Conservation (phyloP, 768 basidiomycete species). For the Pleurotus eryngii region DNA sequence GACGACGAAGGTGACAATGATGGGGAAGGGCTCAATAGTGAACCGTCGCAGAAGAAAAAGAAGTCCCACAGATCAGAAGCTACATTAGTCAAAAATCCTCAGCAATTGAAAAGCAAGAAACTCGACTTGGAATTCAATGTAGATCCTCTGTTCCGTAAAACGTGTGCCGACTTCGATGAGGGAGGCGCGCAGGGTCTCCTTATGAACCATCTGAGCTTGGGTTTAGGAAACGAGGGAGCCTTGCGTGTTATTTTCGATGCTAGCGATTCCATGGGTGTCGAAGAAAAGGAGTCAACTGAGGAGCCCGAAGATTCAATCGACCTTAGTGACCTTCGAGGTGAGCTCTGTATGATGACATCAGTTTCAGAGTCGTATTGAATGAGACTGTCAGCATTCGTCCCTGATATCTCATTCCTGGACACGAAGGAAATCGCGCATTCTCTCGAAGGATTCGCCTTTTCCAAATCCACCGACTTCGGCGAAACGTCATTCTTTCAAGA, state of each 20-base stretch:
- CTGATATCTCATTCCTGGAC: conserved; percentile 60
- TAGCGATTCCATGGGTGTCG: conserved; percentile 82
- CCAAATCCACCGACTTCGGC: conserved; percentile 61
- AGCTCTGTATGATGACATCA: conserved; percentile 16
- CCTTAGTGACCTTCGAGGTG: conserved; percentile 59
- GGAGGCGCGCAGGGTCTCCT: conserved; percentile 93
- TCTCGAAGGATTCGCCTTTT: conserved; percentile 79
- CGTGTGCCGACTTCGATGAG: conserved; percentile 97
- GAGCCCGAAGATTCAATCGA: conserved; percentile 73
- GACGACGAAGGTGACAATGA: conserved; percentile 58
- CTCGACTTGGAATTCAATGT: conserved; percentile 94
- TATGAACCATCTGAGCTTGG: conserved; percentile 91
- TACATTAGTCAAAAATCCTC: conserved; percentile 85
- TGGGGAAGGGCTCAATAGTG: conserved; percentile 65
- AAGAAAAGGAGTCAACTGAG: conserved; percentile 72
- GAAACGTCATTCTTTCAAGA: conserved; percentile 60
- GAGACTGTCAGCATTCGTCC: conserved; percentile 55
- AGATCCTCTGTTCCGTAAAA: conserved; percentile 97
- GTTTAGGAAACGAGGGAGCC: conserved; percentile 73
- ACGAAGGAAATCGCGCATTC: conserved; percentile 78
- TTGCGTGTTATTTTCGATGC: conserved; percentile 95
- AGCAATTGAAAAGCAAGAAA: conserved; percentile 85
- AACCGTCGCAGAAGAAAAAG: conserved; percentile 57
- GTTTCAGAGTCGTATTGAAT: background rate
- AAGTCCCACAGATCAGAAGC: conserved; percentile 70